These are phyloP conservation scores for Beta macrorhiza DNA, from an alignment of 179 eudicot species.

Conservation along the genomic window DNA sequence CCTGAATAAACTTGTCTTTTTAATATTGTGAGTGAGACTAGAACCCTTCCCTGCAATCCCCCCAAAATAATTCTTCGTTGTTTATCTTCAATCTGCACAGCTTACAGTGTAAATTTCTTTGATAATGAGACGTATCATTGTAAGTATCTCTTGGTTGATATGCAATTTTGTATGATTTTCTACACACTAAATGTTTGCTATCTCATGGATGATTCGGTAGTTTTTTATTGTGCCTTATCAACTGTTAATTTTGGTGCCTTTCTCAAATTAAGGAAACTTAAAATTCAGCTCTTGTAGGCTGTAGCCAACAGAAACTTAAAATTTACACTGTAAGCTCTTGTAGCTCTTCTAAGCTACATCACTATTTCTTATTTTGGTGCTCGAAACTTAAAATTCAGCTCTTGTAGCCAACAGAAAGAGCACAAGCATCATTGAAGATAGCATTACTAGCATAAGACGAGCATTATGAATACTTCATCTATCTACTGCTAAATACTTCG, in stretches of 20 bases:
- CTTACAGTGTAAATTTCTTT: constrained; percentile 27
- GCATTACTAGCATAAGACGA: not conserved
- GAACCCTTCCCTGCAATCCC: not conserved
- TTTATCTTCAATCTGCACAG: constrained; percentile 21
- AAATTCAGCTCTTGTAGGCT: too few species aligned
- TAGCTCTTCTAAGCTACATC: not conserved
- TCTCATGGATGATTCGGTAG: not conserved
- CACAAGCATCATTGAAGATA: not conserved
- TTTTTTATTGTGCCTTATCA: not conserved
- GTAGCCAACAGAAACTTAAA: too few species aligned
- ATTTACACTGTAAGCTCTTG: too few species aligned
- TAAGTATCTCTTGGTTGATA: constrained; percentile 14
- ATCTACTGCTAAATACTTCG: too few species aligned
- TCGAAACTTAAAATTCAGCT: not conserved
- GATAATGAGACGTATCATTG: constrained; percentile 10
- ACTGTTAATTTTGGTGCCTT: not conserved
- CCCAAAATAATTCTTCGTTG: not conserved
- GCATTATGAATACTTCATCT: too few species aligned
- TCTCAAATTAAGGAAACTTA: not conserved
- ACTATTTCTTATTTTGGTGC: not conserved
- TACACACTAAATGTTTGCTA: not conserved
- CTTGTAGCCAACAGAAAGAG: not conserved
- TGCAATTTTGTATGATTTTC: not conserved
- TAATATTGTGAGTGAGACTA: not conserved
- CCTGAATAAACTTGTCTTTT: not conserved